Evolutionary conservation across 495 filamentous ascomycete species (phyloP).

Genomic region (Neurospora hispaniola): DNA sequence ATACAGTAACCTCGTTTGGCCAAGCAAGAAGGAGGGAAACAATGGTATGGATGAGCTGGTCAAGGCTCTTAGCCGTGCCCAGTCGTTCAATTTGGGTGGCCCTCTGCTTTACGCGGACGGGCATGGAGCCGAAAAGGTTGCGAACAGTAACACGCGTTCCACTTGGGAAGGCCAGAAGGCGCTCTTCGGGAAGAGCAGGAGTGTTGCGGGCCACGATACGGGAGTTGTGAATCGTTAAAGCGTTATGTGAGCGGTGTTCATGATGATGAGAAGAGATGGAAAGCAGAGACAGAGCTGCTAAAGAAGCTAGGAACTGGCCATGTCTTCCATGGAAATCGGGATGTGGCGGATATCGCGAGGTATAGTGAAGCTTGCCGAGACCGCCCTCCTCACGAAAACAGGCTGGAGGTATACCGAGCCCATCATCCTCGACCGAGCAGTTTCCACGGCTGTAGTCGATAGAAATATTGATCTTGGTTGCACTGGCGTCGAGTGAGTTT

Average conservation of each 20-base stretch:
- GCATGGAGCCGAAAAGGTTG: slow-evolving; percentile 91
- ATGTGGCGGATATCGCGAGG: slow-evolving; percentile 54
- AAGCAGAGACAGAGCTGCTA: slow-evolving; percentile 66
- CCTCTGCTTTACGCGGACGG: slow-evolving; percentile 85
- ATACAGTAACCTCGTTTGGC: slow-evolving; percentile 33
- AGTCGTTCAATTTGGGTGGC: slow-evolving; percentile 47
- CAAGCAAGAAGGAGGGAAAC: slow-evolving; percentile 60
- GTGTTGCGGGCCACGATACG: slow-evolving; percentile 54
- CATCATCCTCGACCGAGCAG: slow-evolving; percentile 84
- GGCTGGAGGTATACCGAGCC: slow-evolving; percentile 59
- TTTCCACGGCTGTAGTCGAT: slow-evolving; percentile 69
- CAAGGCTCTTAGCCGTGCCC: slow-evolving; percentile 47
- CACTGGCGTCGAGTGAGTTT: slow-evolving; percentile 77
- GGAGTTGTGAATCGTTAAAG: slow-evolving; percentile 60
- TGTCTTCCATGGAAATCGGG: slow-evolving; percentile 51
- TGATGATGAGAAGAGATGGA: slow-evolving; percentile 69
- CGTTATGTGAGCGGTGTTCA: slow-evolving; percentile 52
- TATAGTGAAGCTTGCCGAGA: slow-evolving; percentile 65
- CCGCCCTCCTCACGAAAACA: slow-evolving; percentile 65
- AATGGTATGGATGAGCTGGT: slow-evolving; percentile 47
- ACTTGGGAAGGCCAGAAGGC: slow-evolving; percentile 44
- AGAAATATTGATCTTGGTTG: slow-evolving; percentile 57
- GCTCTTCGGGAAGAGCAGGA: slow-evolving; percentile 53
- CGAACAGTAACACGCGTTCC: slow-evolving; percentile 75
- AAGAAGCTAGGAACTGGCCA: slow-evolving; percentile 68